phyloP scores from a whole-genome alignment of 1,139 yeast genomes.

The Suhomyces choctaworum region DNA sequence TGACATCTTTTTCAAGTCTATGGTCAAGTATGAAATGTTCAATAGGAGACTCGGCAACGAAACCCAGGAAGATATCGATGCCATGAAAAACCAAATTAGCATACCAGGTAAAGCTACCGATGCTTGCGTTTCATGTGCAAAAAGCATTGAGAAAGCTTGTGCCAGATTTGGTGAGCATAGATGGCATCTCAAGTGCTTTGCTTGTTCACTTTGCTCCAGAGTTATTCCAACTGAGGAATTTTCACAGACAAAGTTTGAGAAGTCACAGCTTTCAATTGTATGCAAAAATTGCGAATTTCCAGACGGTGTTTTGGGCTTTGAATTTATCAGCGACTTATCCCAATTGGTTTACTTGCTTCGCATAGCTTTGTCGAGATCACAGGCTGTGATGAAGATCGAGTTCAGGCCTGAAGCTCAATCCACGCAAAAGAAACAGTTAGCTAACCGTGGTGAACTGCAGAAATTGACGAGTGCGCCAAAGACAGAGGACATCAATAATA shows the following conservation, averaged over 20 bases:
- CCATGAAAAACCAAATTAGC: constrained; percentile 38
- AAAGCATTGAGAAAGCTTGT: constrained; percentile 83
- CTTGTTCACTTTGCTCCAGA: constrained; percentile 57
- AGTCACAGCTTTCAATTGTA: constrained; percentile 32
- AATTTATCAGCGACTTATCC: constrained; percentile 60
- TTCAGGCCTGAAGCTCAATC: constrained; percentile 10
- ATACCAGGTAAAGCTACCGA: constrained; percentile 74
- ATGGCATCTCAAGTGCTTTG: constrained; percentile 81
- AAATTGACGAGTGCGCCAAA: constrained; percentile 1
- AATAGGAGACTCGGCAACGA: constrained; percentile 17
- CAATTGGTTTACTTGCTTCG: constrained; percentile 78
- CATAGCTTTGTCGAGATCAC: constrained; percentile 81
- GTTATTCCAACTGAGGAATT: constrained; percentile 33
- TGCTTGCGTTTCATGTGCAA: constrained; percentile 66
- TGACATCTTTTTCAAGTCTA: constrained; percentile 58
- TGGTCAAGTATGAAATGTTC: constrained; percentile 47
- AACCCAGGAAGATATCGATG: constrained; percentile 32
- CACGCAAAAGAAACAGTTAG: constrained; percentile 5
- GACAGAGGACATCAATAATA: constrained; percentile 20
- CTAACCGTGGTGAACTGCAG: constrained; percentile 11
- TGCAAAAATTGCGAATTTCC: constrained; percentile 59
- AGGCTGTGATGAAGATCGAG: constrained; percentile 55
- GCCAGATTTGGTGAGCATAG: constrained; percentile 59
- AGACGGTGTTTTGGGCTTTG: constrained; percentile 59
- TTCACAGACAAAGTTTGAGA: constrained; percentile 32